Evolutionary conservation across 2,329 filamentous ascomycete genomes (phyloP), one percentile per base, ranked within the genome.

Genomic region (Paramyrothecium sp.): DNA sequence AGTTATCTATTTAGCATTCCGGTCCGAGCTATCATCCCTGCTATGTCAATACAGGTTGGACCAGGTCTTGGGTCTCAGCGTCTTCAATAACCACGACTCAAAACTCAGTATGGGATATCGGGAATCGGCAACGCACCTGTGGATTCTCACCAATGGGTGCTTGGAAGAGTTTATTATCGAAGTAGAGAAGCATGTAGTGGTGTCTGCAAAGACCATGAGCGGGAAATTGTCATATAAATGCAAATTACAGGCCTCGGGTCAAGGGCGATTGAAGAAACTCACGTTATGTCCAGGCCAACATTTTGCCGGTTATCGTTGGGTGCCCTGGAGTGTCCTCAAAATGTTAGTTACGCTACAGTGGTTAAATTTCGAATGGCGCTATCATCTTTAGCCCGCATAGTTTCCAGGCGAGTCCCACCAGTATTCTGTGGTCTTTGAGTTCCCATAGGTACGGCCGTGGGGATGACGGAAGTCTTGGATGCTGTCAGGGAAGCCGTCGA

Each of bases 371-470:
- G n/a, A n/a, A n/a, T n/a, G n/a, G n/a, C n/a, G n/a, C n/a, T n/a
- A n/a, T n/a, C n/a, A 30, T 12, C 22, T 16, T 44, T 30, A 10
- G n/a, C 19, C 23, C 12, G n/a, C 46, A 51, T 23, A 17, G 51
- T 58, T 13, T 21, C 26, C 30, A 51, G 51, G 23, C 13, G n/a
- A 52, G 26, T 46, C 60, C 8, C 46, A 61, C 60, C 60, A 60
- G 47, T 60, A 61, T 17, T 61, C 60, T 4, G 60, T 61, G 20
- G 61, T 63, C 55, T 59, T 60, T 49, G 60, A 63, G 56, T 61
- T 62, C 1, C 60, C 60, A 20, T 58, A 63, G 16, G 60, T 63
- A 23, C 60, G 58, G 30, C 61, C 60, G 53, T 63, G 58, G 55
- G 62, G 60, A 33, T 55, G 57, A 13, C 61, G 56, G 48, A 60